phyloP scores from a whole-genome alignment of 2,329 filamentous ascomycete species.

The Penicillium corylophilum region DNA sequence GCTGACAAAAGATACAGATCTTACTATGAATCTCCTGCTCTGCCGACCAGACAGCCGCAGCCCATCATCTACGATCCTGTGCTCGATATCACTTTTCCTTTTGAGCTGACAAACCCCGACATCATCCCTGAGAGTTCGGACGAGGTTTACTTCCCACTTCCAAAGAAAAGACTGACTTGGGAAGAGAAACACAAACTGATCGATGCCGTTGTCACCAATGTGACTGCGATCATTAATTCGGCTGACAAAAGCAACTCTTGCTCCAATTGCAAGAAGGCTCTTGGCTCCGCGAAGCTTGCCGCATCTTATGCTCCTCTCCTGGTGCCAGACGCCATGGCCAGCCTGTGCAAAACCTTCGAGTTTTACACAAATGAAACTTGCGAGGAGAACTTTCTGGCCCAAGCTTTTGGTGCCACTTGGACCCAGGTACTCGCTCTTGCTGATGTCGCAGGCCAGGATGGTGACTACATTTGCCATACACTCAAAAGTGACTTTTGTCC shows the following conservation, averaged over 20 bases:
- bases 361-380: slow-evolving; percentile 52
- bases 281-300: slow-evolving; percentile 52
- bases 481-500: slow-evolving; percentile 51
- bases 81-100: slow-evolving; percentile 54
- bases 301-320: slow-evolving; percentile 51
- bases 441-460: slow-evolving; percentile 55
- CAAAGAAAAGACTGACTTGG: slow-evolving; percentile 47
- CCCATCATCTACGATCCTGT: slow-evolving; percentile 55
- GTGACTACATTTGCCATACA: slow-evolving; percentile 57
- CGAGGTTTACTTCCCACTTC: slow-evolving; percentile 51
- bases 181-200: slow-evolving; percentile 45
- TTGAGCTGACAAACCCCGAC: slow-evolving; percentile 55
- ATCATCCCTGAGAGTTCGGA: slow-evolving; percentile 53
- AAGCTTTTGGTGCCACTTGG: slow-evolving; percentile 56
- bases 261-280: slow-evolving; percentile 53
- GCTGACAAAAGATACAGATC: slow-evolving; percentile 22
- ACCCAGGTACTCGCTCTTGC: slow-evolving; percentile 57
- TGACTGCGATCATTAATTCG: slow-evolving; percentile 49
- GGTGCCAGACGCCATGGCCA: slow-evolving; percentile 53
- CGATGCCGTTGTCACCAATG: slow-evolving; percentile 37
- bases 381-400: slow-evolving; percentile 47
- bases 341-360: slow-evolving; percentile 50
- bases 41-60: slow-evolving; percentile 52
- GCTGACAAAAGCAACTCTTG: slow-evolving; percentile 46
- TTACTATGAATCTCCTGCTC: slow-evolving; percentile 48